phyloP scores from a whole-genome alignment of 495 filamentous ascomycete species.

The Aeminium ludgeri region DNA sequence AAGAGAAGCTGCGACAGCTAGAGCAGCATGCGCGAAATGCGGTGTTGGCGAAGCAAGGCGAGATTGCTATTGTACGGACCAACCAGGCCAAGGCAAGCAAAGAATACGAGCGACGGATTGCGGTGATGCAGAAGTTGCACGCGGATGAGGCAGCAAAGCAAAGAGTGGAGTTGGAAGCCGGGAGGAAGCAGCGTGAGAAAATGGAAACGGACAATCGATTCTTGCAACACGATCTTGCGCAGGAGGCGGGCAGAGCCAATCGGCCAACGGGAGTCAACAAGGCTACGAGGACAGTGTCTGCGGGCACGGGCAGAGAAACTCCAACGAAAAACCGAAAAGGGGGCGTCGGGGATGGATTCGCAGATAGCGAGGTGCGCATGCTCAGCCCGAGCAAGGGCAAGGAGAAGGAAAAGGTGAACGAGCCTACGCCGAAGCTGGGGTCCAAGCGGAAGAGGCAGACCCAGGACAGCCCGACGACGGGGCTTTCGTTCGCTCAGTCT shows the following conservation, averaged over 20 bases:
- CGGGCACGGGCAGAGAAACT: constrained; percentile 30
- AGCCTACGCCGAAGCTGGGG: constrained; percentile 39
- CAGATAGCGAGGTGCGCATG: constrained; percentile 49
- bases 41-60: constrained; percentile 41
- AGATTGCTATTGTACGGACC: constrained; percentile 50
- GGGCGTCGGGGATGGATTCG: constrained; percentile 52
- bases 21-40: constrained; percentile 33
- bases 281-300: constrained; percentile 8
- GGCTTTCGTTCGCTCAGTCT: constrained; percentile 16
- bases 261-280: constrained; percentile 19
- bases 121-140: constrained; percentile 35
- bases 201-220: constrained; percentile 48
- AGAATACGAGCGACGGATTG: constrained; percentile 39
- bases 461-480: constrained; percentile 35
- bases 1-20: constrained; percentile 31
- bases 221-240: constrained; percentile 45
- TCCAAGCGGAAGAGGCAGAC: constrained; percentile 46
- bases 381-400: constrained; percentile 37
- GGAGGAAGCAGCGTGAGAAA: constrained; percentile 39
- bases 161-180: constrained; percentile 39
- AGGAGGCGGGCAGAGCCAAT: constrained; percentile 36
- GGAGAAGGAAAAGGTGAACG: constrained; percentile 28
- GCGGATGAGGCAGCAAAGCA: constrained; percentile 38
- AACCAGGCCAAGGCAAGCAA: constrained; percentile 39
- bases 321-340: constrained; percentile 41